Evolutionary conservation across 2,329 filamentous ascomycete genomes (phyloP), one percentile per base, ranked within the genome.

Genomic region (Sporothrix phasma): DNA sequence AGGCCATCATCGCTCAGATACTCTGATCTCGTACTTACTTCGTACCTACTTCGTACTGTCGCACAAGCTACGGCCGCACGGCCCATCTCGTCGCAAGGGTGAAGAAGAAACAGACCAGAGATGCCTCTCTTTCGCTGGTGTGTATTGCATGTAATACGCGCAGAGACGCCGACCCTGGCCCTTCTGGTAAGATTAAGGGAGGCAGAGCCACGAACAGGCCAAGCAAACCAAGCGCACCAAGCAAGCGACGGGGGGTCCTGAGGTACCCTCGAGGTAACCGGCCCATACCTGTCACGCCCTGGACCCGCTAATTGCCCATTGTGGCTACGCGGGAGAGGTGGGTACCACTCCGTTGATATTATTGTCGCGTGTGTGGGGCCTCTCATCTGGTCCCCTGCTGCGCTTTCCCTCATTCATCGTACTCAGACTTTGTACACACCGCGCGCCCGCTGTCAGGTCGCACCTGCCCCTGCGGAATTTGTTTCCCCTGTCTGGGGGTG

Each of bases 351-450:
- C 60, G 61, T 63, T 53, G 61, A 49, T 56, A 47, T 54, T 56
- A 34, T 65, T 65, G 51, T 65, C 59, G 59, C 63, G 63, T 43
- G 51, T 47, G 63, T 65, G 63, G 63, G 51, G 60, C 64, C 62
- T 39, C 39, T 60, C 62, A 60, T 63, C 58, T 65, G 37, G 37
- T 60, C 53, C 45, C 58, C 58, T 61, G 37, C n/a, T 63, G 53
- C 56, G 54, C 62, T 49, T 64, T 60, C 24, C 62, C 54, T 45
- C 37, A 59, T 60, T 64, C 62, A 24, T 56, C 49, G 29, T 39
- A 39, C 34, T 34, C 22, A 61, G n/a, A n/a, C n/a, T n/a, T n/a
- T 39, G 37, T 26, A 43, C 34, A 37, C 46, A 22, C 46, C 22
- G 17, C 43, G 22, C 37, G 5, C 53, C n/a, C 47, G 15, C 39